Base-by-base conservation (phyloP, 148 eudicot genomes). In the Persicaria maculosa region DNA sequence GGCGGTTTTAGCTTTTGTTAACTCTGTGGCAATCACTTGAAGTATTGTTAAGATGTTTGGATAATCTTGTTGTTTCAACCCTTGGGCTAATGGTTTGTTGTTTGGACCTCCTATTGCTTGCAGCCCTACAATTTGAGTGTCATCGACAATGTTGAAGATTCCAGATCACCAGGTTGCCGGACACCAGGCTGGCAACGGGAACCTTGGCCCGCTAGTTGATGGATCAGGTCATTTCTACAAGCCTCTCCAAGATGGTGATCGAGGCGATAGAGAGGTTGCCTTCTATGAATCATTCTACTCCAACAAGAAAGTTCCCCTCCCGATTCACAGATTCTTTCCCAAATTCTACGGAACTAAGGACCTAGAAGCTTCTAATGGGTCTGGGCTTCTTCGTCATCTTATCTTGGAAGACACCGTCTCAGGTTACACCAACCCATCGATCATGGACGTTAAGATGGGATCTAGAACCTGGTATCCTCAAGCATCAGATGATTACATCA, bases 151-250 rank as follows among this genome's bases (percentile, higher is more conserved):
- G 87, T 74, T 95, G 44, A 92, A 85, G 80, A 79, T 78, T 75
- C 94, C 97, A 44, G 78, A 68, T 74, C 96, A 95, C 83, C 99
- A 95, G 76, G 99, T 92, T 77, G 97, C 96, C 22, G 99, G 99
- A 6, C 99, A 95, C 85, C 84, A 73, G 74, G 97, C 96, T 47
- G 67, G 52, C 45, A 54, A 79, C 52, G 97, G 97, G 55, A 79
- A 84, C 74, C 88, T 92, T 46, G 97, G 97, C 9, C 99, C 99
- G 1, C 90, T 89, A 19, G 67, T 90, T 20, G 97, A 95, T 68
- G 89, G 78, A 72, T 87, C 86, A 4, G 99, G 99, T 7, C 80
- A 80, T 15, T 95, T 95, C 67, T 95, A 90, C 90, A 95, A 95
- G 88, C 99, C 97, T 75, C 96, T 95, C 22, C 98, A 91, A 79